phyloP scores from a whole-genome alignment of 495 filamentous ascomycete genomes.

The Aspergillus hancockii region DNA sequence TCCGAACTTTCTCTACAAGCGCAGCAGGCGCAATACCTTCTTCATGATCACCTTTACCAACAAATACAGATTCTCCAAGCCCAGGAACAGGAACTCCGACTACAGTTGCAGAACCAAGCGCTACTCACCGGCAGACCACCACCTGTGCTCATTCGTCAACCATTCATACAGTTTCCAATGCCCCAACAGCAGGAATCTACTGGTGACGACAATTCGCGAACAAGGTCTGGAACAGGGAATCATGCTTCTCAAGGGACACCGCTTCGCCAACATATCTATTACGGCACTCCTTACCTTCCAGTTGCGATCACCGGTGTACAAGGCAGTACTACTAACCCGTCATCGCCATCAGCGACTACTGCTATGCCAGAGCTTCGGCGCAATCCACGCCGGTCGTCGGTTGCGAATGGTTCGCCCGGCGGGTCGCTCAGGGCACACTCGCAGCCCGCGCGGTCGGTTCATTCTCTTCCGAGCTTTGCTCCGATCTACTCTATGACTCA shows the following conservation, averaged over 20 bases:
- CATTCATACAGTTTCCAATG: constrained; percentile 46
- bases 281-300: constrained; percentile 50
- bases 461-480: constrained; percentile 42
- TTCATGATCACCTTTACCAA: constrained; percentile 62
- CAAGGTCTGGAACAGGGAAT: constrained; percentile 45
- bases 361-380: constrained; percentile 58
- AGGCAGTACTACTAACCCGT: constrained; percentile 59
- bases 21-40: constrained; percentile 51
- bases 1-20: constrained; percentile 49
- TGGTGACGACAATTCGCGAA: constrained; percentile 42
- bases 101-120: constrained; percentile 62
- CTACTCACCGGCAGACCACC: constrained; percentile 52
- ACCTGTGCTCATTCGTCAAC: constrained; percentile 48
- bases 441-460: constrained; percentile 60
- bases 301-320: constrained; percentile 44
- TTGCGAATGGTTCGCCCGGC: constrained; percentile 52
- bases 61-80: constrained; percentile 66
- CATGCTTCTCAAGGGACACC: constrained; percentile 51
- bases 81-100: constrained; percentile 62
- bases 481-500: constrained; percentile 41
- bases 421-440: constrained; percentile 63
- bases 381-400: constrained; percentile 56
- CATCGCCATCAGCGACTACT: constrained; percentile 59
- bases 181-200: constrained; percentile 41
- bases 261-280: constrained; percentile 47